Base-by-base conservation (phyloP, 192 early-diverging fungal species). In the Spizellomyces sp. region DNA sequence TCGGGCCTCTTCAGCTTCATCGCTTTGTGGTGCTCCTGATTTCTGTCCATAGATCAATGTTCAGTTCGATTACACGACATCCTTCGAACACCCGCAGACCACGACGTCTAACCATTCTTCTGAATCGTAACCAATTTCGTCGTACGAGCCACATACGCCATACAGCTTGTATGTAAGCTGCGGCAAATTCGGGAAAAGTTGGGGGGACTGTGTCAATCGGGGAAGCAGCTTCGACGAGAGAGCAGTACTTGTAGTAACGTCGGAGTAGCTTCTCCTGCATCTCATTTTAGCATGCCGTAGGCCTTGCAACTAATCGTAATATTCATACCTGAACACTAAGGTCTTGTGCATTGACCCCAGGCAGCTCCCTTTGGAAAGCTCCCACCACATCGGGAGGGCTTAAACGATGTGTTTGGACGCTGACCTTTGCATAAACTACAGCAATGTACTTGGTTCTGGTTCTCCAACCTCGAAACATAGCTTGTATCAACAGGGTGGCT, bases 151-250 rank as follows among this genome's bases (percentile, higher is more conserved):
- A 78, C 75, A 80, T 75, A 21, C 82, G 73, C 70, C 80, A 87
- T 6, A 70, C 50, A 10, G 83, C 58, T 58, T 85, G 83, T n/a
- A 88, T 84, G 45, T 73, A 77, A 7, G 80, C 80, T 9, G 86
- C 81, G 56, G 81, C 85, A 61, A 83, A 87, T 12, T 76, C 66
- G 0, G 83, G 79, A 67, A 78, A 88, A n/a, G 77, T 79, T 5
- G 86, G 86, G n/a, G 81, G 75, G 19, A 71, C 62, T 9, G 55
- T 41, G 5, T 45, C 54, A 43, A 36, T 17, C 17, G 61, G 41
- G 7, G 58, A 27, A 22, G 46, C 67, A 8, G 19, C 48, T 65
- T 87, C 86, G 41, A 77, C 69, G 6, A 72, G 63, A 9, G 5
- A 17, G 70, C 81, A 83, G 67, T 80, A 86, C 10, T 9, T 52